Evolutionary conservation across 352 stramenopile genomes (phyloP), one percentile per base, ranked within the genome.

Genomic region (Phytopythium chamaehyphon): DNA sequence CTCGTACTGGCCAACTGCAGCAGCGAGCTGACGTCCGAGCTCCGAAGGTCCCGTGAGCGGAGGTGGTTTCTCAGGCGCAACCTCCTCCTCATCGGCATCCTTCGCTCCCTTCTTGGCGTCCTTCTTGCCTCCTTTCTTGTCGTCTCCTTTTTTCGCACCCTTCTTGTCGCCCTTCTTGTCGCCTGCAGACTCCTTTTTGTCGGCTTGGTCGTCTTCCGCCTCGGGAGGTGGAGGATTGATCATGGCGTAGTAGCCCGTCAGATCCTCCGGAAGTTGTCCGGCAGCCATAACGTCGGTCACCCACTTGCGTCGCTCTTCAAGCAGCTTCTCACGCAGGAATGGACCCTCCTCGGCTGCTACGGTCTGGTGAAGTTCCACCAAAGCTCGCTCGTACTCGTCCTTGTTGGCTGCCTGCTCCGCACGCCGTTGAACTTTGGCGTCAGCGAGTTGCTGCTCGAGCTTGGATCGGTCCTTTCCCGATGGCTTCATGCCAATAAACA

Each of bases 401-500:
- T 88, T 87, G 62, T 97, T 97, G 40, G 98, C 87, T 7, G 52
- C 43, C 61, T 98, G 94, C 59, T 97, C 88, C 9, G 90, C 71
- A 58, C 92, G 97, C 31, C 88, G 76, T 59, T 96, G 90, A 12
- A 86, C 61, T 35, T 76, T 76, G 1, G 88, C 83, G 28, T 95
- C 68, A 0, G 76, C 62, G 5, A 98, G 64, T 43, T 89, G 73
- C 46, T 76, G 80, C 54, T 96, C 76, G 3, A 97, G 61, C 28
- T 66, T 57, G 21, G 83, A 78, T 11, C 75, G 69, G 64, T 83
- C 66, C 6, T 68, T 69, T 19, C 58, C 54, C 7, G 78, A 76
- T 10, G 83, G 68, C 57, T 90, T 95, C 91, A 98, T 97, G 28
- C 94, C 94, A 51, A 98, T 93, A 47, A 98, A 98, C 26, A 97